Evolutionary conservation across 2,329 filamentous ascomycete genomes (phyloP).

Genomic region (Aureobasidium lini): DNA sequence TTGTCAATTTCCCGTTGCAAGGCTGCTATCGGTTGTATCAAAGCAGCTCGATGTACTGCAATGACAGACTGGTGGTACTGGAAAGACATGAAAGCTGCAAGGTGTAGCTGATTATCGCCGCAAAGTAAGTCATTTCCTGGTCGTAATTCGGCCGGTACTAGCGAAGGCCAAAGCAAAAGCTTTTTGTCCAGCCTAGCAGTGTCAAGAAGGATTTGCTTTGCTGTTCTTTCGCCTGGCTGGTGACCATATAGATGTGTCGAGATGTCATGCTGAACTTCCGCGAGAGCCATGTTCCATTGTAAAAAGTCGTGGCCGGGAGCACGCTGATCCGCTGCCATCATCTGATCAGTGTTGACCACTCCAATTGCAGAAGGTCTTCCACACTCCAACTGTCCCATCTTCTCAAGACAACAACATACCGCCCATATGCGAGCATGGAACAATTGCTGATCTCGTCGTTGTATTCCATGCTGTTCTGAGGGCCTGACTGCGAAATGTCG

Average conservation of each 20-base stretch:
- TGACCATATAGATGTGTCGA: constrained; percentile 9
- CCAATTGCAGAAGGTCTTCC: constrained; percentile 5
- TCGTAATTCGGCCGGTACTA: constrained; percentile 3
- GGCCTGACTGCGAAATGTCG: neutral
- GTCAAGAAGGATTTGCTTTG: constrained; percentile 2
- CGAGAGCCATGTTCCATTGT: constrained; percentile 7
- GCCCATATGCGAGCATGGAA: constrained; percentile 11
- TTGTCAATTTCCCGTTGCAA: constrained; percentile 8
- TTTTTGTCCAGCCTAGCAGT: constrained; percentile 8
- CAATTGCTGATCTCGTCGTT: neutral
- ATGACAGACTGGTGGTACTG: constrained; percentile 13
- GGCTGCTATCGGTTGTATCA: neutral
- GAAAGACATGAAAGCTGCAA: constrained; percentile 1
- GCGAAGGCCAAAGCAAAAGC: neutral
- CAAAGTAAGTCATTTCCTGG: constrained; percentile 7
- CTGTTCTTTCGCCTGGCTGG: constrained; percentile 9
- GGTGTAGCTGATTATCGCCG: constrained; percentile 1
- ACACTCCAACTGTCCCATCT: constrained; percentile 1
- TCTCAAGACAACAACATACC: constrained; percentile 4
- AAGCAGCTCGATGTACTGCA: constrained; percentile 3
- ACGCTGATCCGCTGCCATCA: neutral
- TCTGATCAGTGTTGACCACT: constrained; percentile 9
- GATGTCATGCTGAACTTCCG: constrained; percentile 10
- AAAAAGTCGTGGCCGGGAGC: constrained; percentile 5
- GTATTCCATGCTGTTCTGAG: constrained; percentile 5